Conservation (phyloP, 2,329 filamentous ascomycete species). For the Sporothrix dimorphospora region DNA sequence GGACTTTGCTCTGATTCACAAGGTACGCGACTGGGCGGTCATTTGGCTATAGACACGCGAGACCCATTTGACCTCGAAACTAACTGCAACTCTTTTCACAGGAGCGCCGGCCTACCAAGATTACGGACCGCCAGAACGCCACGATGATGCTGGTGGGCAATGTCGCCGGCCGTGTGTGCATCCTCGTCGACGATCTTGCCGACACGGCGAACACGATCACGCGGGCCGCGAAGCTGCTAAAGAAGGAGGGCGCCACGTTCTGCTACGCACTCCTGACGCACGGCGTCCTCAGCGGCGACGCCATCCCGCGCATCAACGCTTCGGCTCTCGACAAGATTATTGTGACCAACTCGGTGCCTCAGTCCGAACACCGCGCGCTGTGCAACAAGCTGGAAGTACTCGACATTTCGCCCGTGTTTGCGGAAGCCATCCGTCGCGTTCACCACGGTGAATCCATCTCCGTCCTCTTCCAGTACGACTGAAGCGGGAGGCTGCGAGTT, state of each 20-base stretch:
- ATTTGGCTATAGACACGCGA: not conserved
- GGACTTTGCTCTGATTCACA: conserved; percentile 97
- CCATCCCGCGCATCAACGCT: conserved; percentile 90
- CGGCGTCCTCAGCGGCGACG: conserved; percentile 92
- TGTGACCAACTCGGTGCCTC: conserved; percentile 93
- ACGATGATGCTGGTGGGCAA: conserved; percentile 85
- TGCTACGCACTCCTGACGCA: conserved; percentile 94
- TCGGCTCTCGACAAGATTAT: conserved; percentile 91
- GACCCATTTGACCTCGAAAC: not conserved
- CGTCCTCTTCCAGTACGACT: conserved; percentile 87
- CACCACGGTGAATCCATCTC: conserved; percentile 98
- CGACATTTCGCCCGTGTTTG: conserved; percentile 89
- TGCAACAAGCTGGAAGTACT: conserved; percentile 91
- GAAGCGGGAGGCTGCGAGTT: conserved; percentile 25
- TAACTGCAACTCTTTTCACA: conserved; percentile 25
- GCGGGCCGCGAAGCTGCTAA: conserved; percentile 91
- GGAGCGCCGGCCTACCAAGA: conserved; percentile 66
- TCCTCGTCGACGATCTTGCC: conserved; percentile 90
- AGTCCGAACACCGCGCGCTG: conserved; percentile 73
- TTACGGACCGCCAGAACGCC: conserved; percentile 75
- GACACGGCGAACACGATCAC: conserved; percentile 98
- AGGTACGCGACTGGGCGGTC: conserved; percentile 59
- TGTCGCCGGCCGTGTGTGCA: conserved; percentile 71
- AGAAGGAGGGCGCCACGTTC: conserved; percentile 88
- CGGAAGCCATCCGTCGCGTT: conserved; percentile 91